A percentile compares a stretch with the other conserved stretches of the same genome.
phyloP scores from a whole-genome alignment of 225 moss, liverwort and hornwort species.

The Marchantia polymorpha region DNA sequence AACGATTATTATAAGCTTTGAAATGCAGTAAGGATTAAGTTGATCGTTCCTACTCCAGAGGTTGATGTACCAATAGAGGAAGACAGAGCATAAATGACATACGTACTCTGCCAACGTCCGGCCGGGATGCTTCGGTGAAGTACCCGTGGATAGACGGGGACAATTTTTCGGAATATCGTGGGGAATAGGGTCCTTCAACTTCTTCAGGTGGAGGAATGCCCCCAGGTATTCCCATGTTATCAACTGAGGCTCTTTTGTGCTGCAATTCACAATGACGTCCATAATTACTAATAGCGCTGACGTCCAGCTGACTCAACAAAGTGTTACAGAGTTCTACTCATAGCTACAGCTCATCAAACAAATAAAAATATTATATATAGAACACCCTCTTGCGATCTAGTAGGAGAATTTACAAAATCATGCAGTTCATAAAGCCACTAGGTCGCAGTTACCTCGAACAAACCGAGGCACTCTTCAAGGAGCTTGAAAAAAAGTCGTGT shows the following conservation, averaged over 20 bases:
- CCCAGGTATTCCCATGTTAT: conserved; percentile 53
- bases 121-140: conserved; percentile 71
- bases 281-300: not conserved
- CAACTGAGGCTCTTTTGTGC: conserved; percentile 76
- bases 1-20: not conserved
- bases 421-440: not conserved
- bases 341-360: not conserved
- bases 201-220: conserved; percentile 65
- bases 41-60: too few species aligned
- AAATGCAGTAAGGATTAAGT: too few species aligned
- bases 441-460: conserved; percentile 62
- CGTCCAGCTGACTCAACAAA: not conserved
- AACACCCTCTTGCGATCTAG: not conserved
- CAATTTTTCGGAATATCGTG: conserved; percentile 80
- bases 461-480: conserved; percentile 84
- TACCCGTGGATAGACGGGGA: conserved; percentile 86
- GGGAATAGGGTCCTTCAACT: conserved; percentile 52
- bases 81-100: not conserved
- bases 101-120: conserved; percentile 62
- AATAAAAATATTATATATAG: not conserved
- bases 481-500: conserved; percentile 92
- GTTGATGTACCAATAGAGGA: too few species aligned
- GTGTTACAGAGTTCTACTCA: not conserved
- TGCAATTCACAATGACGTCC: conserved; percentile 34
- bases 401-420: not conserved